Evolutionary conservation across 2,329 filamentous ascomycete species (phyloP).

Genomic region (Talaromyces sp.): DNA sequence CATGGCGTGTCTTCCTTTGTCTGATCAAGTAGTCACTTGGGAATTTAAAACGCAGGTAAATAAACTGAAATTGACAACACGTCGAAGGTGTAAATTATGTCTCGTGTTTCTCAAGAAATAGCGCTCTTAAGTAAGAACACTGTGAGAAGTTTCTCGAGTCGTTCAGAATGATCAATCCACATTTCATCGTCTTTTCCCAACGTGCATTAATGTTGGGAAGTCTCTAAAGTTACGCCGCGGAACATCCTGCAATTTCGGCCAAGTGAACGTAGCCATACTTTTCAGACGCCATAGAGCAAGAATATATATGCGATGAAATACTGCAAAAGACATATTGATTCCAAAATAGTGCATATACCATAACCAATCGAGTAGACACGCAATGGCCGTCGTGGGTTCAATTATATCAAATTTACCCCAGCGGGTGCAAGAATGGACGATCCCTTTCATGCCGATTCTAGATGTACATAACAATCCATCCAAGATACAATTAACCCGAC

Average conservation of each 20-base stretch:
- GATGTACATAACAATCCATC: constrained; percentile 21
- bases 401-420: constrained; percentile 21
- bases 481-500: constrained; percentile 27
- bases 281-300: too few relatives aligned
- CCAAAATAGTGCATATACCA: neutral
- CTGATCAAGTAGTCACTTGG: neutral
- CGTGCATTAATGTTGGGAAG: neutral
- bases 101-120: too few relatives aligned
- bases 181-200: neutral
- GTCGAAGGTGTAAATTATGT: neutral
- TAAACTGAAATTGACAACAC: neutral
- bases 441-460: constrained; percentile 20
- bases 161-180: neutral
- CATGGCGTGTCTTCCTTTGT: neutral
- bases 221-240: constrained; percentile 5
- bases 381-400: constrained; percentile 7
- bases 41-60: neutral
- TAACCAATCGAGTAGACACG: neutral
- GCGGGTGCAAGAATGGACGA: constrained; percentile 20
- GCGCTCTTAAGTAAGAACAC: neutral
- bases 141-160: neutral
- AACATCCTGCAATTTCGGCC: neutral
- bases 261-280: neutral
- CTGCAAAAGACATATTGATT: neutral
- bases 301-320: neutral